Conservation (phyloP, 768 basidiomycete species). For the Tulasnella sp. region DNA sequence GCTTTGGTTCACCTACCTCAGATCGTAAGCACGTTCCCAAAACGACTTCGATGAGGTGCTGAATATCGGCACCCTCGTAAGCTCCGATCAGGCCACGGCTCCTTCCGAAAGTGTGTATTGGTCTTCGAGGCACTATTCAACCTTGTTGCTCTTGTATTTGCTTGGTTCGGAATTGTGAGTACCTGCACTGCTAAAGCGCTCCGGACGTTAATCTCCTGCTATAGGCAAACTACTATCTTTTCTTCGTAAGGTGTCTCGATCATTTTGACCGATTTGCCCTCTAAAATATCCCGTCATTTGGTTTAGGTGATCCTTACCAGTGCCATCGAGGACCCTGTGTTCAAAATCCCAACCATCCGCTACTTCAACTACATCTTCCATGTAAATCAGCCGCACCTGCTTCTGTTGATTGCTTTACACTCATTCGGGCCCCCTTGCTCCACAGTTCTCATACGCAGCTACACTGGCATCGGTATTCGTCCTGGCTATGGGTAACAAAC, state of each 20-base stretch:
- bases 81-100: constrained; percentile 71
- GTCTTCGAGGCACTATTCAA: constrained; percentile 82
- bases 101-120: constrained; percentile 61
- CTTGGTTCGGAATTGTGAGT: constrained; percentile 88
- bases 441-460: constrained; percentile 72
- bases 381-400: constrained; percentile 35
- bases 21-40: constrained; percentile 32
- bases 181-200: background rate
- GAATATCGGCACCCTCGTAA: background rate
- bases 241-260: constrained; percentile 57
- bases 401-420: constrained; percentile 16
- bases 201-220: background rate
- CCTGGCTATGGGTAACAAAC: constrained; percentile 94
- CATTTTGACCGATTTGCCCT: background rate
- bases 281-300: background rate
- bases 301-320: constrained; percentile 75
- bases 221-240: constrained; percentile 90
- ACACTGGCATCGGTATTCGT: constrained; percentile 84
- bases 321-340: constrained; percentile 68
- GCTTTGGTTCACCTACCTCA: constrained; percentile 82
- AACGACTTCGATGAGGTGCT: background rate
- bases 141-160: constrained; percentile 74
- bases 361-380: constrained; percentile 71
- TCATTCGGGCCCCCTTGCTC: constrained; percentile 16
- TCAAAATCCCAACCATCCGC: constrained; percentile 54